phyloP scores from a whole-genome alignment of 306 rosid species.

The Citrullus mucosospermus region DNA sequence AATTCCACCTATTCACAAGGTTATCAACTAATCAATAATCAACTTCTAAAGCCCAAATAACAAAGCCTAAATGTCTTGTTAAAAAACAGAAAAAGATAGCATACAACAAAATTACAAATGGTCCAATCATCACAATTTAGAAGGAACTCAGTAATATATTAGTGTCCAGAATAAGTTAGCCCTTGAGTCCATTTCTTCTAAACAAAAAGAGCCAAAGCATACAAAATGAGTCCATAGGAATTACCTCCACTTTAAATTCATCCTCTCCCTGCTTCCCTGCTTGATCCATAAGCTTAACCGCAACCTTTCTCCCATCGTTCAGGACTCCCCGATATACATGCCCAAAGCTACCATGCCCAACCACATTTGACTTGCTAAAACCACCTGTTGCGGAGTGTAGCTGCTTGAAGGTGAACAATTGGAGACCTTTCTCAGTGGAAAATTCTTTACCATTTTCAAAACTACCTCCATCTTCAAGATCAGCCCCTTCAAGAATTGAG shows the following conservation, averaged over 20 bases:
- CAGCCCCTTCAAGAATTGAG: constrained; percentile 35
- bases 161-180: neutral
- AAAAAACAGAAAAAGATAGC: neutral
- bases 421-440: constrained; percentile 52
- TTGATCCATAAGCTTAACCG: constrained; percentile 82
- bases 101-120: neutral
- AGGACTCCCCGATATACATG: constrained; percentile 81
- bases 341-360: constrained; percentile 87
- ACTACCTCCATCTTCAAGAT: constrained; percentile 31
- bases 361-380: constrained; percentile 82
- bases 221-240: constrained; percentile 9
- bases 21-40: constrained; percentile 11
- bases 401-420: constrained; percentile 81
- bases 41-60: neutral
- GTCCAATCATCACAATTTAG: neutral
- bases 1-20: constrained; percentile 56
- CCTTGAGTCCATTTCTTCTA: neutral
- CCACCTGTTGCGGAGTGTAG: constrained; percentile 82
- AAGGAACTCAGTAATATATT: neutral
- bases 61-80: neutral
- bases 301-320: constrained; percentile 70
- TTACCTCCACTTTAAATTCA: constrained; percentile 81
- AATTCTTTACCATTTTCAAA: constrained; percentile 43
- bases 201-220: neutral
- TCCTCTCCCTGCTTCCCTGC: constrained; percentile 91